Evolutionary conservation across 192 early-diverging fungal species (phyloP), one percentile per base, ranked within the genome.

Genomic region (Mortierella hygrophila): DNA sequence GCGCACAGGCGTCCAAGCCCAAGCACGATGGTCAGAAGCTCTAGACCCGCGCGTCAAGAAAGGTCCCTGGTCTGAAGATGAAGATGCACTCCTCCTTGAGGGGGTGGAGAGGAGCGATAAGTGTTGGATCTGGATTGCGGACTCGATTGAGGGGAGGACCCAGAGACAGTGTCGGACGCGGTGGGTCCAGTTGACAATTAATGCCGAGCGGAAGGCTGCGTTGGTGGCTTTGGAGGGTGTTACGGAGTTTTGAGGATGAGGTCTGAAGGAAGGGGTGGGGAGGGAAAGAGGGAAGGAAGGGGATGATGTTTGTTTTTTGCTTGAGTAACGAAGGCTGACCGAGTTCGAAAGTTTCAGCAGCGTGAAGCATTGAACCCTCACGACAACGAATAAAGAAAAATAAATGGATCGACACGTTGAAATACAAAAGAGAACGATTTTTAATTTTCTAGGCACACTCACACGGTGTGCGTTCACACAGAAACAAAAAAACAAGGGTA

Each of bases 81-180:
- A 94, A 81, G 93, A 92, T 77, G 76, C 69, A 21, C 82, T 93
- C 41, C 77, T 96, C 44, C 85, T 93, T 60, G 88, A 88, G 26
- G 94, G 92, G 11, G 92, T 91, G 1, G 60, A 80, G 13, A 38
- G 82, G 32, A 87, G 72, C 68, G 82, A 88, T 26, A 79, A 88
- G 41, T 92, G 91, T 52, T 93, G 92, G 92, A 93, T 93, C 9
- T 87, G 91, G 42, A 93, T 93, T 63, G 91, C 92, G 3, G 92
- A 93, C 69, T 79, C 80, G 15, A 93, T 93, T 32, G 81, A 79
- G 37, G 92, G 92, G 21, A 77, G 92, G 54, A 93, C 92, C 3
- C 92, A 93, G 83, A 60, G 92, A 40, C 92, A 93, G 81, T 93
- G 92, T 55, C 80, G 92, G 29, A 93, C 92, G 29, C 85, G 92